Conservation (phyloP, 2,329 filamentous ascomycete species). For the Penicillium capsulatum region DNA sequence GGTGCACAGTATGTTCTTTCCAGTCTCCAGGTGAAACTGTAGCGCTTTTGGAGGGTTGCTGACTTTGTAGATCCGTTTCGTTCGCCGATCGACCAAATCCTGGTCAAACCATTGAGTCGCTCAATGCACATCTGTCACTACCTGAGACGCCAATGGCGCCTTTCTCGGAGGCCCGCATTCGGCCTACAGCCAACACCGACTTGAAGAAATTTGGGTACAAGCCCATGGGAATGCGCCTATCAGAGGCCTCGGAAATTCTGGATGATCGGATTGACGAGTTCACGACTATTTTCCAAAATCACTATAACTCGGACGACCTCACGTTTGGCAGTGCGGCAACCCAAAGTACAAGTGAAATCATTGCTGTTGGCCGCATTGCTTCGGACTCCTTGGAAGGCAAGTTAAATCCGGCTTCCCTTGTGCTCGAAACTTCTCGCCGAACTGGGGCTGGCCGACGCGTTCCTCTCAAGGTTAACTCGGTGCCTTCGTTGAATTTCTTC, state of each 20-base stretch:
- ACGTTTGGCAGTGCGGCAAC: slow-evolving; percentile 83
- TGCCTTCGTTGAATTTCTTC: slow-evolving; percentile 76
- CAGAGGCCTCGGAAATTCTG: slow-evolving; percentile 85
- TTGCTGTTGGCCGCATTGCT: slow-evolving; percentile 87
- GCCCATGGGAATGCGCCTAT: slow-evolving; percentile 89
- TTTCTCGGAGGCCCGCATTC: slow-evolving; percentile 71
- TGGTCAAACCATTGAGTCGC: slow-evolving; percentile 75
- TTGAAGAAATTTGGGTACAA: slow-evolving; percentile 88
- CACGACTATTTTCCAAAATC: slow-evolving; percentile 64
- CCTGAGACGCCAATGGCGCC: slow-evolving; percentile 68
- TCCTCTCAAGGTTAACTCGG: slow-evolving; percentile 67
- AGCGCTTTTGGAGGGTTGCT: neutral
- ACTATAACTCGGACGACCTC: slow-evolving; percentile 70
- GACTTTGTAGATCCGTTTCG: slow-evolving; percentile 48
- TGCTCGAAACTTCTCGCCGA: slow-evolving; percentile 81
- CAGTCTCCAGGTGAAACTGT: no score
- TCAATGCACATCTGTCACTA: slow-evolving; percentile 69
- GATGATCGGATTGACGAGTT: slow-evolving; percentile 96
- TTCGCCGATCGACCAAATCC: slow-evolving; percentile 75
- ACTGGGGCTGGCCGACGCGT: slow-evolving; percentile 79
- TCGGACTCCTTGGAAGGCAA: slow-evolving; percentile 81
- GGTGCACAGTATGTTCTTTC: slow-evolving; percentile 37
- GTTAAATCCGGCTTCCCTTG: slow-evolving; percentile 76
- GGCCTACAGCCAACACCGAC: slow-evolving; percentile 80
- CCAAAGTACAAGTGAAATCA: slow-evolving; percentile 78